Evolutionary conservation across 2,329 filamentous ascomycete species (phyloP).

Genomic region (Aspergillus bombycis): DNA sequence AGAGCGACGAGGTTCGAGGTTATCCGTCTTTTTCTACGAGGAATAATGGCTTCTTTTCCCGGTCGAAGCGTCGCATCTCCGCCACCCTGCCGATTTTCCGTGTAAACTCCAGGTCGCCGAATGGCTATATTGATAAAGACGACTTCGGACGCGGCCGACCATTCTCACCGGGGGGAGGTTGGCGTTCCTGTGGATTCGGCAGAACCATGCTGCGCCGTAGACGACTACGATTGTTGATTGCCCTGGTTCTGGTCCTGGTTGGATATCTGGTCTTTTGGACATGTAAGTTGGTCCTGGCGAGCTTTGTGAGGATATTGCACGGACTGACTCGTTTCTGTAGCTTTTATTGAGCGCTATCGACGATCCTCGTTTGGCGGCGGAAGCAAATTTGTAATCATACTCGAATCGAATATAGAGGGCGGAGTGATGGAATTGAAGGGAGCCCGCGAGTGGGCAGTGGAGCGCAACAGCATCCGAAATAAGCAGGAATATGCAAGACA

Average conservation of each 20-base stretch:
- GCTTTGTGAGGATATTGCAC: conserved; percentile 19
- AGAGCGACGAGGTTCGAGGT: conserved; percentile 71
- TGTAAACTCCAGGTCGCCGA: conserved; percentile 39
- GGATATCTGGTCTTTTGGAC: conserved; percentile 71
- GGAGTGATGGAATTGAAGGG: conserved; percentile 99
- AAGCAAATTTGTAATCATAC: conserved; percentile 87
- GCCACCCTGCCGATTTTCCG: conserved; percentile 76
- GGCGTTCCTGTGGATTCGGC: conserved; percentile 37
- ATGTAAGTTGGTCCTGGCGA: conserved; percentile 58
- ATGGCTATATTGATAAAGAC: conserved; percentile 70
- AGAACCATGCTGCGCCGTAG: conserved; percentile 64
- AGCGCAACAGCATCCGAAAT: conserved; percentile 92
- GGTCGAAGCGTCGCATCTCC: conserved; percentile 80
- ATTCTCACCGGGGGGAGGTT: conserved; percentile 36
- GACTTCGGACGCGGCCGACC: conserved; percentile 62
- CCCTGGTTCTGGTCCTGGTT: conserved; percentile 62
- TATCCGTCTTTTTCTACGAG: conserved; percentile 80
- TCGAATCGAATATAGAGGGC: conserved; percentile 91
- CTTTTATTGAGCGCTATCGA: conserved; percentile 65
- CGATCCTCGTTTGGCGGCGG: conserved; percentile 78
- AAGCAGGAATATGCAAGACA: conserved; percentile 83
- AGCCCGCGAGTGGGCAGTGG: conserved; percentile 95
- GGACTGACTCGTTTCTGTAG: conserved; percentile 53
- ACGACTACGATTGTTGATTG: conserved; percentile 65
- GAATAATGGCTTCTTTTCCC: conserved; percentile 83